Evolutionary conservation across 768 basidiomycete species (phyloP).

Genomic region (Mycena floridula): DNA sequence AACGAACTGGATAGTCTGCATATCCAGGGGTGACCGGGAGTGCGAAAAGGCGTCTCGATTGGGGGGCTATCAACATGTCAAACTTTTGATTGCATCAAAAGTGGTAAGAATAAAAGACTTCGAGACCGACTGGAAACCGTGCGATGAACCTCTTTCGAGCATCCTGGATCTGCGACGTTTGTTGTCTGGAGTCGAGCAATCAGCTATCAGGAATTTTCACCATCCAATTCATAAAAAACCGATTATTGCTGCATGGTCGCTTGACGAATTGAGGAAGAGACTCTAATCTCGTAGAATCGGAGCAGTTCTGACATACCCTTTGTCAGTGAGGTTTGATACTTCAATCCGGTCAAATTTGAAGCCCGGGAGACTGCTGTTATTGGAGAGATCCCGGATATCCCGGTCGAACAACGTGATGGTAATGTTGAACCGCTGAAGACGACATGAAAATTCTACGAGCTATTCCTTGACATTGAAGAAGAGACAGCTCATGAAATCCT

Average conservation of each 20-base stretch:
- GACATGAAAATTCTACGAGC: conserved; percentile 28
- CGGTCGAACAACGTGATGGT: conserved; percentile 23
- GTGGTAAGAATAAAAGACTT: background rate
- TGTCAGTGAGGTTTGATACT: conserved; percentile 43
- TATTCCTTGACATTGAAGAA: conserved; percentile 39
- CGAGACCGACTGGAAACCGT: background rate
- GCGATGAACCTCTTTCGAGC: background rate
- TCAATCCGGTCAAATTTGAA: conserved; percentile 38
- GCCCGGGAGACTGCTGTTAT: background rate
- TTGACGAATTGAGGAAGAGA: conserved; percentile 22
- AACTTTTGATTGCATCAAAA: background rate
- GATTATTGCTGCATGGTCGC: conserved; percentile 24
- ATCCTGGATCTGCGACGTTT: conserved; percentile 1
- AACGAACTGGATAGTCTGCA: background rate
- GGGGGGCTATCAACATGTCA: background rate
- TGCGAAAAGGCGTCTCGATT: no score
- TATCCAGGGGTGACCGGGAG: no score
- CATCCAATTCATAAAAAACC: conserved; percentile 50
- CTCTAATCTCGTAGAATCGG: conserved; percentile 28
- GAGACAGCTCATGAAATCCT: conserved; percentile 45
- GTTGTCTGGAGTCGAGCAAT: conserved; percentile 1
- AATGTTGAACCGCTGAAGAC: conserved; percentile 26
- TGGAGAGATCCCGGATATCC: conserved; percentile 28
- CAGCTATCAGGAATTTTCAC: conserved; percentile 13
- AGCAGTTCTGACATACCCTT: conserved; percentile 32